Evolutionary conservation across 495 filamentous ascomycete genomes (phyloP), one percentile per base, ranked within the genome.

Genomic region (Poronia punctata): DNA sequence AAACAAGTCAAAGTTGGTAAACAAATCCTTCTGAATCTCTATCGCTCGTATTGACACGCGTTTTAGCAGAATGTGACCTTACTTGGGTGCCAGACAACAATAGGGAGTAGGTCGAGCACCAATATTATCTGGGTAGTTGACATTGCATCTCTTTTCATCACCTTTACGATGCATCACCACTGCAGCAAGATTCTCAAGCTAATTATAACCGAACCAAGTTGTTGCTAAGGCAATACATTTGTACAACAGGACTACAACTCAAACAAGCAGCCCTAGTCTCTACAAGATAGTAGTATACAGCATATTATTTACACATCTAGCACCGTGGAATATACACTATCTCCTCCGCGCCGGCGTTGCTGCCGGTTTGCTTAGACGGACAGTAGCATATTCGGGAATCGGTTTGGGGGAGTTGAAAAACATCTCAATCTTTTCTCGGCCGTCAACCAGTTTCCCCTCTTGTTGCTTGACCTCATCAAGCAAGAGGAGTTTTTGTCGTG

Each of bases 371-470:
- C 14, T 28, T n/a, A 42, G 37, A 21, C 45, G 38, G 5, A 45
- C 53, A 55, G 51, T 51, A 2, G 58, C 54, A 38, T 56, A 57
- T 37, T 67, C 59, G 4, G 56, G 50, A 2, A 54, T 17, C 37
- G 34, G 41, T 14, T 29, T 10, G 18, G 42, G 14, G 20, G 41
- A 42, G 14, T 45, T 50, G 45, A 71, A 55, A 21, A 58, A 62
- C 23, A 54, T 44, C 43, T 76, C 57, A 51, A 83, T 74, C 29
- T 58, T 55, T 53, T 65, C 48, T 12, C 59, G 56, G 8, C 82
- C 82, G 54, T 81, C 68, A 8, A 85, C 49, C 34, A 83, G 34
- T 31, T 42, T 46, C 9, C 75, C 76, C 28, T 60, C 46, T 35
- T 71, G 53, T 35, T 54, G 56, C 50, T 64, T 74, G 42, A 54